phyloP scores from a whole-genome alignment of 495 filamentous ascomycete genomes.

The Melanomma pulvis-pyrius region DNA sequence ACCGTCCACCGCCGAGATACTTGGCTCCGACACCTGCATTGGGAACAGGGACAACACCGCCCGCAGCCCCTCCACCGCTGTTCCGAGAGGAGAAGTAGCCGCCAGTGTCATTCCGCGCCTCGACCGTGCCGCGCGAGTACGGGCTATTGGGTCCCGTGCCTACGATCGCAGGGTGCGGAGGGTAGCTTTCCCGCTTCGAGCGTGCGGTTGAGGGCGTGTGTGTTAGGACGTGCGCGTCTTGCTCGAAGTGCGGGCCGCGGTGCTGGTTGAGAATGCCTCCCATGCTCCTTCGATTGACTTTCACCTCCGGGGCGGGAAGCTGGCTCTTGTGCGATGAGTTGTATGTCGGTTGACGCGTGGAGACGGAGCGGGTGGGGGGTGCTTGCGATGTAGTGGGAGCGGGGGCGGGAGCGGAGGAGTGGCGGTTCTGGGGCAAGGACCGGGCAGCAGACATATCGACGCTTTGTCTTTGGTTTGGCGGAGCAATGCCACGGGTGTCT shows the following conservation, averaged over 20 bases:
- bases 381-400: neutral
- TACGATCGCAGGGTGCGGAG: constrained; percentile 33
- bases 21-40: constrained; percentile 29
- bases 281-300: constrained; percentile 28
- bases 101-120: constrained; percentile 1
- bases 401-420: neutral
- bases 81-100: constrained; percentile 4
- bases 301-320: constrained; percentile 6
- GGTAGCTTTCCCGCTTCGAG: constrained; percentile 27
- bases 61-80: neutral
- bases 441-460: neutral
- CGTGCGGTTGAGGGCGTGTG: constrained; percentile 12
- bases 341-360: constrained; percentile 13
- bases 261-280: constrained; percentile 35
- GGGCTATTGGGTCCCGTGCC: constrained; percentile 26
- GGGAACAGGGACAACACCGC: neutral
- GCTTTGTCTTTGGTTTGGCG: neutral
- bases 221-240: constrained; percentile 23
- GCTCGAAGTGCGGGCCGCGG: constrained; percentile 21
- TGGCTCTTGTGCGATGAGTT: constrained; percentile 29
- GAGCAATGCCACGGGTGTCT: neutral
- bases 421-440: neutral
- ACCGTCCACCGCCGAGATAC: constrained; percentile 31
- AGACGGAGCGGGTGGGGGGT: neutral
- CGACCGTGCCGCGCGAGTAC: constrained; percentile 8